phyloP scores from a whole-genome alignment of 768 basidiomycete genomes.

The Suillus tomentosus region DNA sequence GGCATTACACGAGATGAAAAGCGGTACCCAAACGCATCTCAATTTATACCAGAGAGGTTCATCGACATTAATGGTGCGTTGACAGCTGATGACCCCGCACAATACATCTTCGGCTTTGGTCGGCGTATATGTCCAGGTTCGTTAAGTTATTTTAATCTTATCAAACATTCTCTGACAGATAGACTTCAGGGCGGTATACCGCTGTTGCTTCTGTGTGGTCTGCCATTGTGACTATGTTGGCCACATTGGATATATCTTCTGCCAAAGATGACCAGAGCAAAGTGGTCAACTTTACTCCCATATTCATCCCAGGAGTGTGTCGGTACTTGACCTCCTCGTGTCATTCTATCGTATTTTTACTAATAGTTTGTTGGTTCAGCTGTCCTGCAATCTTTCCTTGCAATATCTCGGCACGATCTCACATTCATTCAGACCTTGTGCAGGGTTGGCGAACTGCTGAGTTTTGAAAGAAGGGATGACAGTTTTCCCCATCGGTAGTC shows the following conservation, averaged over 20 bases:
- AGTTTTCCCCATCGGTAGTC: background rate
- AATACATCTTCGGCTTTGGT: slow-evolving; percentile 15
- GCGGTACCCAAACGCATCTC: slow-evolving; percentile 15
- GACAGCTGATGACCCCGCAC: slow-evolving; percentile 13
- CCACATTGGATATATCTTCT: slow-evolving; percentile 6
- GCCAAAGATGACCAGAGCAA: slow-evolving; percentile 10
- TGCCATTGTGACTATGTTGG: slow-evolving; percentile 21
- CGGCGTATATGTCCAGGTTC: slow-evolving; percentile 12
- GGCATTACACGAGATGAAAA: slow-evolving; percentile 17
- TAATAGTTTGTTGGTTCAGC: background rate
- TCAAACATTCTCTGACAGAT: background rate
- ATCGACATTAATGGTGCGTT: slow-evolving; percentile 14
- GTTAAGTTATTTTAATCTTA: background rate
- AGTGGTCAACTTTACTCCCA: slow-evolving; percentile 7
- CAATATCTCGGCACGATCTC: background rate
- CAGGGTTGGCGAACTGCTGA: background rate
- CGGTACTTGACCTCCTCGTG: background rate
- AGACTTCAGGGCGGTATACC: slow-evolving; percentile 22
- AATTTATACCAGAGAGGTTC: slow-evolving; percentile 20
- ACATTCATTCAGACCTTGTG: background rate
- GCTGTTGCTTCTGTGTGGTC: slow-evolving; percentile 24
- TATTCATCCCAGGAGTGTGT: slow-evolving; percentile 1
- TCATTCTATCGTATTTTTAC: too few species aligned
- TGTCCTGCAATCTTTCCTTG: slow-evolving; percentile 2
- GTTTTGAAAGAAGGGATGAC: background rate